Conservation (phyloP, 257 asterid species). For the Capsicum pubescens region DNA sequence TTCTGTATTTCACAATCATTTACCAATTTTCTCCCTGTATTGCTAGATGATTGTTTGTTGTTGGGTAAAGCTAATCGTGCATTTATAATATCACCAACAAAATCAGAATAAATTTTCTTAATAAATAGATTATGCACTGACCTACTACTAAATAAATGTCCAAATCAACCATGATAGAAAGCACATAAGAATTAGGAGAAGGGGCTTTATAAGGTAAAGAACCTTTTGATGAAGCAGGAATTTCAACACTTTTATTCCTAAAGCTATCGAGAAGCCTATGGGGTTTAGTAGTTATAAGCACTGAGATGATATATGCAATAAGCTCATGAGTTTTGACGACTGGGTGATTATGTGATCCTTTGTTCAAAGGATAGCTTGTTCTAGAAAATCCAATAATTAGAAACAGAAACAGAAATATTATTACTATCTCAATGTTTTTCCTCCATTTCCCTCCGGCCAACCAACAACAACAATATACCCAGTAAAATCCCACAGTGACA, state of each 20-base stretch:
- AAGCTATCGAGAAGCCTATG: no score
- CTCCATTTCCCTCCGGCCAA: no score
- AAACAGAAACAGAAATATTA: no score
- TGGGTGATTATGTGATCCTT: no score
- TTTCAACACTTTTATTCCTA: slow-evolving; percentile 44
- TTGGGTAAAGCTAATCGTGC: slow-evolving; percentile 47
- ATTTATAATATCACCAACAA: slow-evolving; percentile 69
- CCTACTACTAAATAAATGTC: slow-evolving; percentile 35
- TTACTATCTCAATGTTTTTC: no score
- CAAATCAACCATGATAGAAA: slow-evolving; percentile 42
- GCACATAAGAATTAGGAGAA: slow-evolving; percentile 64
- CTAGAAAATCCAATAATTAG: no score
- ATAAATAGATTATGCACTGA: slow-evolving; percentile 34
- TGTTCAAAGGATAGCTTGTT: no score
- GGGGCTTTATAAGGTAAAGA: slow-evolving; percentile 51
- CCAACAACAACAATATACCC: no score
- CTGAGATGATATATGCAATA: no score
- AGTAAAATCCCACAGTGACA: no score
- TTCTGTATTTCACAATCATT: slow-evolving; percentile 52
- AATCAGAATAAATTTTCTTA: slow-evolving; percentile 65
- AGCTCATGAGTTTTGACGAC: no score
- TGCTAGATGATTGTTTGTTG: slow-evolving; percentile 40
- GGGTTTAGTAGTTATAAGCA: no score
- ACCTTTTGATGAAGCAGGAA: slow-evolving; percentile 57
- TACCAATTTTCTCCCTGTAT: slow-evolving; percentile 48